Evolutionary conservation across 768 basidiomycete genomes (phyloP).

Genomic region (Agaricus subrufescens): DNA sequence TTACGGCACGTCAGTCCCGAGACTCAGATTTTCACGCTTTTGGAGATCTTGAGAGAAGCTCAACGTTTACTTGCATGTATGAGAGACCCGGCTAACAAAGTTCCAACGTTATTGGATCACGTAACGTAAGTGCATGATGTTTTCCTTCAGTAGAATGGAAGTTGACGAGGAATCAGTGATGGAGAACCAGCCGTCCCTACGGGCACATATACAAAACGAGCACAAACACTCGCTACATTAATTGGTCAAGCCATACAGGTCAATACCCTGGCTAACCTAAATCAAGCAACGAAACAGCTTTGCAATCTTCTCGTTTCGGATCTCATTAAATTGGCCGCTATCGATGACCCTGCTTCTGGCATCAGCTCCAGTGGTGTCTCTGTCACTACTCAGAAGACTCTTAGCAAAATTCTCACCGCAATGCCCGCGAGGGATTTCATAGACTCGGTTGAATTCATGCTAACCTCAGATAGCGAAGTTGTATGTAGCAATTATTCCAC

Average conservation of each 20-base stretch:
- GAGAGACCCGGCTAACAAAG: conserved; percentile 29
- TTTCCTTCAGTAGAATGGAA: neutral
- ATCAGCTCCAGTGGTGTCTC: conserved; percentile 39
- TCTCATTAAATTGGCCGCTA: conserved; percentile 43
- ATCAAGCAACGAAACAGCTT: conserved; percentile 18
- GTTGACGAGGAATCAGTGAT: conserved; percentile 36
- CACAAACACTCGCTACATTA: conserved; percentile 65
- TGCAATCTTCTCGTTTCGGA: conserved; percentile 41
- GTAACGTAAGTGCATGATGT: conserved; percentile 37
- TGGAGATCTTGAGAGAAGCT: conserved; percentile 63
- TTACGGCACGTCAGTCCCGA: conserved; percentile 48
- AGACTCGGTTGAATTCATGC: conserved; percentile 46
- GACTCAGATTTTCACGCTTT: conserved; percentile 58
- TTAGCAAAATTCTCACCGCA: conserved; percentile 51
- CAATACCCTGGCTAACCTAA: conserved; percentile 15
- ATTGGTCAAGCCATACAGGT: conserved; percentile 47
- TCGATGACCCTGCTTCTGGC: conserved; percentile 24
- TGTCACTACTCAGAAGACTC: conserved; percentile 41
- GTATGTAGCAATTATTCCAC: conserved; percentile 32
- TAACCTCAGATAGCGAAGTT: conserved; percentile 45
- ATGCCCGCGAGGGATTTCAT: conserved; percentile 75
- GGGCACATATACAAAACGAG: conserved; percentile 49
- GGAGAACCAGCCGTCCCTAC: conserved; percentile 50
- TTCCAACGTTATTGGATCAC: conserved; percentile 51
- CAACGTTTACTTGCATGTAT: conserved; percentile 47